Evolutionary conservation across 108 stramenopile genomes (phyloP), one percentile per base, ranked within the genome.

Genomic region (Fragilariopsis cylindrus): DNA sequence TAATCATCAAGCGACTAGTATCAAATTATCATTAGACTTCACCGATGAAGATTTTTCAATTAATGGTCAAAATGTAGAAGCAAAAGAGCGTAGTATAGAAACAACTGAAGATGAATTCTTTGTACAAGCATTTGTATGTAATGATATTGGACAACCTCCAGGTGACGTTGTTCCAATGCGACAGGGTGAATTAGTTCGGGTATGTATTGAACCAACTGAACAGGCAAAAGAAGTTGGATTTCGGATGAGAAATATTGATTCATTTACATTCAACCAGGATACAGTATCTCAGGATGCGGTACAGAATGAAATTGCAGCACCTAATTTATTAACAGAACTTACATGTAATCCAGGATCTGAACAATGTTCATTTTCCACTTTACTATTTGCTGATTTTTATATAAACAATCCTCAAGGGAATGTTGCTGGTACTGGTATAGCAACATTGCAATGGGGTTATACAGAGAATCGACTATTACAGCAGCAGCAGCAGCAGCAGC

Each of bases 191-290:
- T 12, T 50, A 11, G 50, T 65, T 48, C 62, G 62, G 48, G 50
- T 74, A 7, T 74, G 73, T 65, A 64, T 74, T 3, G 9, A 65
- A 16, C 73, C 73, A n/a, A 74, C 73, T 1, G 15, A 49, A 30
- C 73, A 74, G 46, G 73, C 73, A 4, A 9, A 52, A 19, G 73
- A 74, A 4, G 50, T 74, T 74, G 73, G 73, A 39, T 74, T 74
- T 52, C 73, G 73, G 4, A 74, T 74, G 64, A 30, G 60, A 52
- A 54, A n/a, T 39, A 65, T 74, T 19, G 73, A 65, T 50, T 40
- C 46, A 40, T 74, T 74, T 45, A 65, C 48, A 30, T 74, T 65
- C 55, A 48, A 21, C 15, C 73, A 74, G 64, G 73, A 64, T 21
- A 65, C 48, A 48, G 60, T 60, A 3, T 65, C 73, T 4, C 73